A percentile compares a stretch with the other conserved stretches of the same genome.
These are phyloP conservation scores for Arthrobotrys megalospora DNA, from an alignment of 2,329 filamentous ascomycete genomes.

Conservation along the genomic window DNA sequence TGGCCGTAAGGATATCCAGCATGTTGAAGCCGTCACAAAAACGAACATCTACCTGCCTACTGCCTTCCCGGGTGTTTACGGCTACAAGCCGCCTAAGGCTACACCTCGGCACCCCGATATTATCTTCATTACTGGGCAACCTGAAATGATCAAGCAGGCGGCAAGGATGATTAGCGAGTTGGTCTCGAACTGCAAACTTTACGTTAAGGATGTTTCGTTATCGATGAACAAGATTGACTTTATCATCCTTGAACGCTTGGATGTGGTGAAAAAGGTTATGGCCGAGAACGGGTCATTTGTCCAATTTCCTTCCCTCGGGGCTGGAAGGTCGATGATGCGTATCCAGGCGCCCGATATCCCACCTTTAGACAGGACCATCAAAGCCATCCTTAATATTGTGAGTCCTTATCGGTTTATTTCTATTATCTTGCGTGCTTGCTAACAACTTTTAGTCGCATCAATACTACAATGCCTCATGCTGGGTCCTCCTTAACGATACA, in stretches of 20 bases:
- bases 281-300: conserved; percentile 97
- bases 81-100: conserved; percentile 87
- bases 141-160: conserved; percentile 86
- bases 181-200: conserved; percentile 72
- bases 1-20: conserved; percentile 96
- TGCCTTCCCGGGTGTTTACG: conserved; percentile 90
- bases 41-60: conserved; percentile 99
- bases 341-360: conserved; percentile 94
- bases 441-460: conserved; percentile 76
- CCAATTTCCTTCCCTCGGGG: conserved; percentile 88
- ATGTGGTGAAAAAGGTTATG: conserved; percentile 98
- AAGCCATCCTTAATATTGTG: conserved; percentile 91
- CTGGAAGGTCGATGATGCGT: conserved; percentile 85
- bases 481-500: conserved; percentile 83
- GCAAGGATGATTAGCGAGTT: conserved; percentile 93
- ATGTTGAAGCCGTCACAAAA: conserved; percentile 94
- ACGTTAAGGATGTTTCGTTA: conserved; percentile 91
- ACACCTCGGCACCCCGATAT: conserved; percentile 86
- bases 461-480: conserved; percentile 98
- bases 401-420: conserved; percentile 65
- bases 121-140: conserved; percentile 94
- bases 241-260: conserved; percentile 88
- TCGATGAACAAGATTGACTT: conserved; percentile 94
- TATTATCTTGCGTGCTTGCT: conserved; percentile 26
- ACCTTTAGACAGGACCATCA: conserved; percentile 93